A percentile compares a stretch with the other conserved stretches of the same genome.
Evolutionary conservation across 176 grass and related monocot genomes (phyloP).

Genomic region (Miscanthus lutarioriparius): DNA sequence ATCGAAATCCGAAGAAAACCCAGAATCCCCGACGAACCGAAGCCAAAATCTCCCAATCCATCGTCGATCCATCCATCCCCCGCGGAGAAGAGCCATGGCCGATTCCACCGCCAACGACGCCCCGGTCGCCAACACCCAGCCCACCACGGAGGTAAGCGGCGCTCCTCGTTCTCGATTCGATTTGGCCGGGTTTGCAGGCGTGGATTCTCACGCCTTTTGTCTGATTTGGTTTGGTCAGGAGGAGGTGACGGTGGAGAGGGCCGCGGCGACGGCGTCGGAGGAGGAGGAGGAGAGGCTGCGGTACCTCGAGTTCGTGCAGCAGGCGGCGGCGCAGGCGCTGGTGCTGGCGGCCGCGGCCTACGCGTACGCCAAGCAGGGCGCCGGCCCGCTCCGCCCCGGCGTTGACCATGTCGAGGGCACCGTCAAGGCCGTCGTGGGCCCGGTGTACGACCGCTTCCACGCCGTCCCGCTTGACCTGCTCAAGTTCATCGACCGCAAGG

Average conservation of each 20-base stretch:
- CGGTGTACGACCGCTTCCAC: constrained; percentile 79
- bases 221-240: not conserved
- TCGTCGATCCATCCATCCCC: not conserved
- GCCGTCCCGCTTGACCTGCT: constrained; percentile 66
- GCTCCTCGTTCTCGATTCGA: no score
- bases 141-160: constrained; percentile 6
- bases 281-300: constrained; percentile 68
- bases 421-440: constrained; percentile 80
- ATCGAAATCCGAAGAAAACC: not conserved
- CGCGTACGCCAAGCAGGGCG: constrained; percentile 67
- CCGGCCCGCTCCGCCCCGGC: constrained; percentile 78
- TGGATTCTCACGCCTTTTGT: not conserved
- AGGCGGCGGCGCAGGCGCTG: constrained; percentile 61
- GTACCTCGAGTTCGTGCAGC: constrained; percentile 85
- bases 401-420: constrained; percentile 81
- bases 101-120: constrained; percentile 5
- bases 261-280: not conserved
- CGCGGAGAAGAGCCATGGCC: constrained; percentile 27
- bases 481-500: constrained; percentile 90
- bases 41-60: not conserved
- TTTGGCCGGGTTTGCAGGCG: not conserved
- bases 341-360: constrained; percentile 61
- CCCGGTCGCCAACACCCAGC: constrained; percentile 28
- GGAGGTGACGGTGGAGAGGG: constrained; percentile 49
- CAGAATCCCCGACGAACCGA: not conserved